These are phyloP conservation scores for Akanthomyces dipterigenus DNA, from an alignment of 2,329 filamentous ascomycete species.

Conservation along the genomic window DNA sequence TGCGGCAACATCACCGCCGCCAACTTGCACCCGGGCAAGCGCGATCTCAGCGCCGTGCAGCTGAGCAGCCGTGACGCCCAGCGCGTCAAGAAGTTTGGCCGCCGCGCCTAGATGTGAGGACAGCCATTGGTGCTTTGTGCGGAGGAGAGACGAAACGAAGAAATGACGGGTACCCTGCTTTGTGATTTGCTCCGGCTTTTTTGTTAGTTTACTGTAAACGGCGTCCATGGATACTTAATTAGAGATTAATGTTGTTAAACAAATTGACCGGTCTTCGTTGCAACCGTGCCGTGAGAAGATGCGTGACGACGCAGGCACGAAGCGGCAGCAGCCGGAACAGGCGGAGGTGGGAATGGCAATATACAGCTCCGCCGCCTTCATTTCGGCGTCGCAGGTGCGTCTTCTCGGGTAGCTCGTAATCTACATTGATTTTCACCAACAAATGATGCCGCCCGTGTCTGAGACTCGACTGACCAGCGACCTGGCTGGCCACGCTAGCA, in stretches of 20 bases:
- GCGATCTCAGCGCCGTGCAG: slow-evolving; percentile 37
- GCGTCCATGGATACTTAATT: background rate
- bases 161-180: background rate
- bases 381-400: no score
- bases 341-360: no score
- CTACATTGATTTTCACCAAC: no score
- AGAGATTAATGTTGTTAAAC: background rate
- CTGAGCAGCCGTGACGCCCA: slow-evolving; percentile 38
- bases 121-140: background rate
- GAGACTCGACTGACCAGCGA: no score
- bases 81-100: slow-evolving; percentile 42
- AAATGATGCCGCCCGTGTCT: no score
- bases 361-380: no score
- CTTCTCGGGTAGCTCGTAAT: no score
- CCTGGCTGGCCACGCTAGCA: no score
- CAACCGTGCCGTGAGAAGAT: no score
- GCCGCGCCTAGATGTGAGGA: slow-evolving; percentile 8
- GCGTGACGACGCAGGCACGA: no score
- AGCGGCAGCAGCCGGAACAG: no score
- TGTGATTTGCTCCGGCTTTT: background rate
- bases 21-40: slow-evolving; percentile 25
- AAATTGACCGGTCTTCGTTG: background rate
- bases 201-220: background rate
- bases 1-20: slow-evolving; percentile 45
- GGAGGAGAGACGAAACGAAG: background rate